Evolutionary conservation across 2,329 filamentous ascomycete genomes (phyloP), one percentile per base, ranked within the genome.

Genomic region (Diaporthe aspalathi): DNA sequence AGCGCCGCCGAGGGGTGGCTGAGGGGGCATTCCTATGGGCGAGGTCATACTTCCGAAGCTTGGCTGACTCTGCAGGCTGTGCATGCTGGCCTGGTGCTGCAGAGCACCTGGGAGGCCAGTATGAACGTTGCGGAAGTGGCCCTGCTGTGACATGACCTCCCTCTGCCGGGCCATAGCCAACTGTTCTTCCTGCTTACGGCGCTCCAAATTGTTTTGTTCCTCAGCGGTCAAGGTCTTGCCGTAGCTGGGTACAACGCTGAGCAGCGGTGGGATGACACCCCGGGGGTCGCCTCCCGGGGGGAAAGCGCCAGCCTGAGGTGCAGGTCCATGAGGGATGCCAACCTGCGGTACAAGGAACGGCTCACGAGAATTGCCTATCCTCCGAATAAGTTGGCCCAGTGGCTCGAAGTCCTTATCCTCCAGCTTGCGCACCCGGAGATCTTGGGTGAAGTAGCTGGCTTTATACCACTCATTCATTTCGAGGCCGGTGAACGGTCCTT

Each of bases 401-500:
- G 95, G 96, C 81, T 99, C 96, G 77, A 98, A 99, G 63, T 99
- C 95, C 0, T 88, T 86, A 78, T 99, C 96, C 79, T 99, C 96
- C 6, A 95, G 86, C 80, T 97, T 97, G 84, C 97, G 98, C 40
- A 99, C 96, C 53, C 97, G 90, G 24, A 99, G 86, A 76, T 99
- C 95, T 0, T 95, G 92, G 0, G 94, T 97, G 82, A 99, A 99
- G 84, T 98, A 99, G 56, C 95, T 95, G 47, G 95, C 95, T 81
- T 98, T 98, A 83, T 98, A 99, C 96, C 96, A 99, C 77, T 99
- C 97, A 76, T 99, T 97, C 96, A 99, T 99, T 82, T 99, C 96
- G 63, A 99, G 84, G 1, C 96, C 96, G 49, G 94, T 98, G 83
- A 96, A 99, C 0, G 96, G 96, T 0, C 96, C 96, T 79, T 99